Evolutionary conservation across 805 yeast genomes (phyloP).

Genomic region (Grigorovia humatica): DNA sequence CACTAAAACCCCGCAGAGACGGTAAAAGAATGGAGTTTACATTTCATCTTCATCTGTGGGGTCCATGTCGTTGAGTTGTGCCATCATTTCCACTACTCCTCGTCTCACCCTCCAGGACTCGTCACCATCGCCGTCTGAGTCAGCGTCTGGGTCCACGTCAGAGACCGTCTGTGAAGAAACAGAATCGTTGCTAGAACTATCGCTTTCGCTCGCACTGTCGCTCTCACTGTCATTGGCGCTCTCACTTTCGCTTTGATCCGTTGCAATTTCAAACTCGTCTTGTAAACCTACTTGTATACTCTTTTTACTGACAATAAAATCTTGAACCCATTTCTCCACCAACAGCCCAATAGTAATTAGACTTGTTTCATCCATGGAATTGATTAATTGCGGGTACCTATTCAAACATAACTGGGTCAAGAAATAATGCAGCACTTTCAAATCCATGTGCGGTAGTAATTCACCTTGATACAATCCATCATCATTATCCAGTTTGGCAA

Average conservation of each 20-base stretch:
- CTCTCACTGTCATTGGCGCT: conserved; percentile 3
- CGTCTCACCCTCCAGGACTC: not conserved
- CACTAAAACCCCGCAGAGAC: not conserved
- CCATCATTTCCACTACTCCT: conserved; percentile 16
- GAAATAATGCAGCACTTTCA: conserved; percentile 30
- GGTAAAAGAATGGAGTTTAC: not conserved
- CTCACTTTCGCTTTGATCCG: too few species aligned
- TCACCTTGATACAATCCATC: conserved; percentile 23
- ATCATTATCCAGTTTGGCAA: conserved; percentile 13
- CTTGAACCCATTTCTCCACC: conserved; percentile 31
- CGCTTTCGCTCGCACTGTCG: not conserved
- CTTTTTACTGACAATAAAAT: conserved; percentile 12
- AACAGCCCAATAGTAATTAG: conserved; percentile 29
- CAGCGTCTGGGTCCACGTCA: not conserved
- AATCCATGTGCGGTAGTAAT: conserved; percentile 23
- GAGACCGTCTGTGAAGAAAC: too few species aligned
- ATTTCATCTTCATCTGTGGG: conserved; percentile 14
- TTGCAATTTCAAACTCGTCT: conserved; percentile 2
- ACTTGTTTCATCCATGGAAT: conserved; percentile 30
- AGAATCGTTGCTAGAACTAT: not conserved
- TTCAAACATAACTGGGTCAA: conserved; percentile 23
- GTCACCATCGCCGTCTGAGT: conserved; percentile 1
- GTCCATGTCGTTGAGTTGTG: conserved; percentile 18
- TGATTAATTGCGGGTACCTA: conserved; percentile 21
- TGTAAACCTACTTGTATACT: not conserved